A percentile compares a stretch with the other conserved stretches of the same genome.
Evolutionary conservation across 2,329 filamentous ascomycete species (phyloP).

Genomic region (Diaporthe destruens): DNA sequence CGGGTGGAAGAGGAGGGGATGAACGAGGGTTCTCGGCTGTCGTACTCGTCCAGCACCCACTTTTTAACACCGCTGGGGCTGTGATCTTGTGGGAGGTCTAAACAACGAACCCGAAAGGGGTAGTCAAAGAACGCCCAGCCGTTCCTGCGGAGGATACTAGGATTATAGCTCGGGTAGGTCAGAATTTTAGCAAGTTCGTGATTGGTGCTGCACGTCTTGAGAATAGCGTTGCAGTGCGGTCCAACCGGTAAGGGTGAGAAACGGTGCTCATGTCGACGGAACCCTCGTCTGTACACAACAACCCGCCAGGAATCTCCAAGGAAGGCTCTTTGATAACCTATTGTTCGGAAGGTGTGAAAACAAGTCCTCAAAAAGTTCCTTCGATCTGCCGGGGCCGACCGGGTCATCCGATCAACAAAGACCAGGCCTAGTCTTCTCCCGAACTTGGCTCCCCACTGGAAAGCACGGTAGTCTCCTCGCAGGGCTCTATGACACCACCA

Average conservation of each 20-base stretch:
- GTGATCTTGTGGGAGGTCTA: neutral
- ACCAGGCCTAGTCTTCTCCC: neutral
- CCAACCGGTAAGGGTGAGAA: neutral
- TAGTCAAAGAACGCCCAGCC: constrained; percentile 3
- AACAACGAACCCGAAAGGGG: no score
- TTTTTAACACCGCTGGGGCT: neutral
- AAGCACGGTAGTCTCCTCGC: rapidly evolving
- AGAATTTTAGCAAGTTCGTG: rapidly evolving
- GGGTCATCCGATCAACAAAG: neutral
- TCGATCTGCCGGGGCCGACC: neutral
- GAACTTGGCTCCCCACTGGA: neutral
- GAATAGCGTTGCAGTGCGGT: neutral
- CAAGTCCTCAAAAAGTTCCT: neutral
- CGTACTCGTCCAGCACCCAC: rapidly evolving
- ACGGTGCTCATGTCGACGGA: no score
- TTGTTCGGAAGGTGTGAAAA: neutral
- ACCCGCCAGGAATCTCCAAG: neutral
- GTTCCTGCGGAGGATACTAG: neutral
- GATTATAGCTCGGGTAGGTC: no score
- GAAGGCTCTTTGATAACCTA: rapidly evolving
- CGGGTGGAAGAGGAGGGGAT: no score
- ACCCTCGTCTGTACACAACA: no score
- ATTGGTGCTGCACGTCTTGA: neutral
- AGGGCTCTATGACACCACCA: neutral
- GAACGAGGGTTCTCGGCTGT: no score